Conservation (phyloP, 306 rosid genomes). For the Quercus variabilis region DNA sequence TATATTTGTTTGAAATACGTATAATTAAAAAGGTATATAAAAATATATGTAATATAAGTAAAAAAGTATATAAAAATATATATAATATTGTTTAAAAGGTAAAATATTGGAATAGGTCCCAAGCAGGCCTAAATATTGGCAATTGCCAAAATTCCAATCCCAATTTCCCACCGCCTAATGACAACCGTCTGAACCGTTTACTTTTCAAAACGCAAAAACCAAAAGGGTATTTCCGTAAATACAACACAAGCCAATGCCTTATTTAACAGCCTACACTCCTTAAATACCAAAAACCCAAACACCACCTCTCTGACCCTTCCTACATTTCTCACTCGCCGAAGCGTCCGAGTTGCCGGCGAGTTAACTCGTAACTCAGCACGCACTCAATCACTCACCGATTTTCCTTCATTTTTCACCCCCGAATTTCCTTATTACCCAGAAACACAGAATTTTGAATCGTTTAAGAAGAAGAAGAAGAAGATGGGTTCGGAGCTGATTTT, state of each 20-base stretch:
- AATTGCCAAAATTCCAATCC: neutral
- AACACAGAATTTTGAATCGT: neutral
- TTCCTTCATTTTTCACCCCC: neutral
- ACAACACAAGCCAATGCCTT: neutral
- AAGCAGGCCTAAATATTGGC: too few species aligned
- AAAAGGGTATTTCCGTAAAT: conserved; percentile 32
- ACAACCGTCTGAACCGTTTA: conserved; percentile 1
- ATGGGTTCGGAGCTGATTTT: conserved; percentile 67
- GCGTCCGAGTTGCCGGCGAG: conserved; percentile 31
- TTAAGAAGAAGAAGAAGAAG: neutral
- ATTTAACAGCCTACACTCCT: neutral
- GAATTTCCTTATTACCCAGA: too few species aligned
- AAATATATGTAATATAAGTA: too few species aligned
- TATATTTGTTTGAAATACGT: too few species aligned
- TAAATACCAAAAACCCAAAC: conserved; percentile 22
- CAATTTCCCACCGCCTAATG: too few species aligned
- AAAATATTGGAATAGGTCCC: too few species aligned
- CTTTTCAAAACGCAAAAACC: neutral
- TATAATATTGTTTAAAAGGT: too few species aligned
- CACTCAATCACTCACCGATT: too few species aligned
- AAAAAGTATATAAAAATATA: too few species aligned
- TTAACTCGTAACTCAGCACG: neutral
- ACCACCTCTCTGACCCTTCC: neutral
- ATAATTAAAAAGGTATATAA: too few species aligned
- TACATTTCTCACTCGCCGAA: conserved; percentile 10